Evolutionary conservation across 1,284 basidiomycete species (phyloP), one percentile per base, ranked within the genome.

Genomic region (Laetiporus sulphureus): DNA sequence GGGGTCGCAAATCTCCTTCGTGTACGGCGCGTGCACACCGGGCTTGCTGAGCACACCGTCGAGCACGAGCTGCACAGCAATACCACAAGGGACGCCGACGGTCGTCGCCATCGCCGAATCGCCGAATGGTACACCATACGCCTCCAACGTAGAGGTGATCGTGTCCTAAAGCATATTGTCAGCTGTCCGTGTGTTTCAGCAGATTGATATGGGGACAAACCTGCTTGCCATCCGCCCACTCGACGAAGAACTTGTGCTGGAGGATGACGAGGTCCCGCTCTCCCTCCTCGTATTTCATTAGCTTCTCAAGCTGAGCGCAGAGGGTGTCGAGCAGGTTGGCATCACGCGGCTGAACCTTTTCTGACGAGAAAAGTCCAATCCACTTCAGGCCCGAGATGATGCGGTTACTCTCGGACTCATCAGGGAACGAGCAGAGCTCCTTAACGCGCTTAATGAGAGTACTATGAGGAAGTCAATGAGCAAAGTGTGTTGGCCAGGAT

Each of bases 261-360:
- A 99, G 79, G 80, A 97, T 91, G 53, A 99, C 91, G 52, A 98
- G 80, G 65, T 99, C 95, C 16, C 92, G 83, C 69, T 98, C 94
- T 49, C 91, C 91, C 36, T 75, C 69, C 49, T 83, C 86, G 68
- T 97, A 98, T 63, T 83, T 78, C 86, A 96, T 97, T 63, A 96
- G 79, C 51, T 72, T 76, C 72, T 99, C 94, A 39, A 99, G 78
- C 23, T 77, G 84, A 2, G 81, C 91, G 60, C 94, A 96, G 50
- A 99, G 84, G 16, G 96, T 94, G 68, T 97, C 93, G 52, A 99
- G 80, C 51, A 95, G 75, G 66, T 90, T 95, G 43, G 78, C 80
- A 32, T 68, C 73, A 32, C 82, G 79, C n/a, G 82, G 72, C 27
- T 65, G 67, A 31, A 83, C 80, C 41, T 73, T 75, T 54, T 81